These are phyloP conservation scores for Flaveria bidentis DNA, from an alignment of 129 eudicot species.

Conservation along the genomic window DNA sequence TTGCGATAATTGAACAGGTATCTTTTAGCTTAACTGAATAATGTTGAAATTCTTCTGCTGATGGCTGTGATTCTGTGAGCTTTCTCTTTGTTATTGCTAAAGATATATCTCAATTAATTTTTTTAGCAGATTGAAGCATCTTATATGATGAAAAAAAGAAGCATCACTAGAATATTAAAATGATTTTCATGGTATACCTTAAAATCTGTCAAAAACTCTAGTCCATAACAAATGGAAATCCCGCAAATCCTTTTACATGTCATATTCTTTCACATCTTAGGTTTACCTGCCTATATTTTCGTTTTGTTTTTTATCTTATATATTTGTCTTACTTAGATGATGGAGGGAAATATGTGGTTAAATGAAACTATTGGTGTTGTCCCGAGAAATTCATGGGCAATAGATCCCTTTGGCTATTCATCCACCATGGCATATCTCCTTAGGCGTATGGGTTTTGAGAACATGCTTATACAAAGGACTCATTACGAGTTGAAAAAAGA, in stretches of 20 bases:
- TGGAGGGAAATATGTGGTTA: constrained; percentile 97
- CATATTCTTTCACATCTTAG: not conserved
- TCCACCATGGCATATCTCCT: constrained; percentile 99
- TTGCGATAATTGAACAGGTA: constrained; percentile 99
- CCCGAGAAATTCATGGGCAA: constrained; percentile 97
- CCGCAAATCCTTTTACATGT: not conserved
- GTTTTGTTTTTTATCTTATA: not conserved
- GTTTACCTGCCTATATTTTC: not conserved
- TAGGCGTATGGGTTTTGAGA: constrained; percentile 99
- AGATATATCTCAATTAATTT: constrained; percentile 1
- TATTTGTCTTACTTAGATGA: constrained; percentile 46
- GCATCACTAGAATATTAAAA: constrained; percentile 8
- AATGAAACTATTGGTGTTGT: constrained; percentile 87
- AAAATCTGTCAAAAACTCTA: not conserved
- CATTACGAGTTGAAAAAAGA: constrained; percentile 97
- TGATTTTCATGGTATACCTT: not conserved
- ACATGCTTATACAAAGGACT: constrained; percentile 99
- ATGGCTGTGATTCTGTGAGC: constrained; percentile 16
- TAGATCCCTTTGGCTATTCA: constrained; percentile 98
- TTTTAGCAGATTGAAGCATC: constrained; percentile 15
- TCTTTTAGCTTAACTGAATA: constrained; percentile 15
- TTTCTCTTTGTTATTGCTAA: not conserved
- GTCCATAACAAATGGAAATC: not conserved
- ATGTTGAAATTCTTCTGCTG: constrained; percentile 13
- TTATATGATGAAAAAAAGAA: not conserved